These are phyloP conservation scores for Dioscorea zingiberensis DNA, from an alignment of 106 monocot species.

Conservation along the genomic window DNA sequence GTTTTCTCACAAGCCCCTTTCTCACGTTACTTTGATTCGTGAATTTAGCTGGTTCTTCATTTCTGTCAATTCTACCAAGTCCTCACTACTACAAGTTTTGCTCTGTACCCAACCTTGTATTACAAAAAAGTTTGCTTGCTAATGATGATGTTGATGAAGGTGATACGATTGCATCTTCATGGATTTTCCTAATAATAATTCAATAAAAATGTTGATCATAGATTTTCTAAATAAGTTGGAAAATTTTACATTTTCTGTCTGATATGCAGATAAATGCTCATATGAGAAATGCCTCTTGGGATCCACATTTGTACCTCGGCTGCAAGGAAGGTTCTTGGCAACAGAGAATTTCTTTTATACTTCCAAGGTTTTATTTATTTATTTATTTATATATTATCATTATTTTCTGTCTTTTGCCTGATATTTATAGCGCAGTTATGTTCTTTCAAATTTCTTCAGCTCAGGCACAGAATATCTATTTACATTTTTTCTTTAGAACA, in stretches of 20 bases:
- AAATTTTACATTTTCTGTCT: neutral
- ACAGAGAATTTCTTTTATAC: slow-evolving; percentile 81
- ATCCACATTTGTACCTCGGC: slow-evolving; percentile 43
- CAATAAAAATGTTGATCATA: too few species aligned
- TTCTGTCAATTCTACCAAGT: too few species aligned
- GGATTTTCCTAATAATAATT: too few species aligned
- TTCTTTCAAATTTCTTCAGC: neutral
- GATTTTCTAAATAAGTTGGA: too few species aligned
- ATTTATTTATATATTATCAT: neutral
- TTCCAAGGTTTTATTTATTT: slow-evolving; percentile 38
- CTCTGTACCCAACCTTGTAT: too few species aligned
- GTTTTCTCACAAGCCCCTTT: too few species aligned
- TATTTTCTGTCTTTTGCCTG: neutral
- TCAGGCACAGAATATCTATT: neutral
- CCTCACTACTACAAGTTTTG: too few species aligned
- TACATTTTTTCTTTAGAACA: neutral
- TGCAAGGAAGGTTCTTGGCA: slow-evolving; percentile 59
- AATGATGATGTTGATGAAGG: too few species aligned
- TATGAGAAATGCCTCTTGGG: slow-evolving; percentile 40
- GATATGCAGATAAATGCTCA: slow-evolving; percentile 42
- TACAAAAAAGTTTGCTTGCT: too few species aligned
- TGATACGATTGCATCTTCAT: too few species aligned
- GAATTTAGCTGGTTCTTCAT: too few species aligned
- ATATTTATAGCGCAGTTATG: neutral
- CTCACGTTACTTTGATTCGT: too few species aligned